Conservation (phyloP, 805 yeast genomes). For the Candida pseudoglaebosa region DNA sequence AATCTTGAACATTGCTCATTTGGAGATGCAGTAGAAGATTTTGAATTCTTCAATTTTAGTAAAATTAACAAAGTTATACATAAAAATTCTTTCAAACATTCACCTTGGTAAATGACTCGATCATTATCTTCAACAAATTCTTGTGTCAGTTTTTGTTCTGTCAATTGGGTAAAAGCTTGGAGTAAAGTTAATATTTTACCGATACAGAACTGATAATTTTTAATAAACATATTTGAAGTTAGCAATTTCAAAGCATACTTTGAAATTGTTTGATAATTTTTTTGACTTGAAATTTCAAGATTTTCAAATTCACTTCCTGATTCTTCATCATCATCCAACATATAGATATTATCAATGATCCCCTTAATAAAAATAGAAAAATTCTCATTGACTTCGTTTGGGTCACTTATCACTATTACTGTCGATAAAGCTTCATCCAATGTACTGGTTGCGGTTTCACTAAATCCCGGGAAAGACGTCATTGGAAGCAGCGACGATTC, state of each 20-base stretch:
- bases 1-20: slow-evolving; percentile 15
- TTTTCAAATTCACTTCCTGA: slow-evolving; percentile 5
- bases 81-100: slow-evolving; percentile 29
- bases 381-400: slow-evolving; percentile 37
- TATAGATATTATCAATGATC: slow-evolving; percentile 28
- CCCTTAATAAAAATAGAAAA: slow-evolving; percentile 30
- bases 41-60: slow-evolving; percentile 26
- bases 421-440: slow-evolving; percentile 10
- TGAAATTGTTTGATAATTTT: slow-evolving; percentile 29
- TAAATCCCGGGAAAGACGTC: slow-evolving; percentile 4
- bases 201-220: slow-evolving; percentile 32
- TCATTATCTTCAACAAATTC: slow-evolving; percentile 4
- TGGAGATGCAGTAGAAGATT: slow-evolving; percentile 4
- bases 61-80: slow-evolving; percentile 31
- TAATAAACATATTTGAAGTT: slow-evolving; percentile 34
- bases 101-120: slow-evolving; percentile 15
- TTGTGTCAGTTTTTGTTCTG: neutral
- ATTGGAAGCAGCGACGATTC: neutral
- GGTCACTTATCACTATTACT: slow-evolving; percentile 32
- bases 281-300: slow-evolving; percentile 6
- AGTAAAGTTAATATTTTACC: slow-evolving; percentile 36
- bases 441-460: neutral
- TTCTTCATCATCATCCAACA: slow-evolving; percentile 7
- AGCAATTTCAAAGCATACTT: slow-evolving; percentile 31
- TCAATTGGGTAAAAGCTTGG: slow-evolving; percentile 19